Evolutionary conservation across 306 rosid genomes (phyloP), one percentile per base, ranked within the genome.

Genomic region (Hippophae gyantsensis): DNA sequence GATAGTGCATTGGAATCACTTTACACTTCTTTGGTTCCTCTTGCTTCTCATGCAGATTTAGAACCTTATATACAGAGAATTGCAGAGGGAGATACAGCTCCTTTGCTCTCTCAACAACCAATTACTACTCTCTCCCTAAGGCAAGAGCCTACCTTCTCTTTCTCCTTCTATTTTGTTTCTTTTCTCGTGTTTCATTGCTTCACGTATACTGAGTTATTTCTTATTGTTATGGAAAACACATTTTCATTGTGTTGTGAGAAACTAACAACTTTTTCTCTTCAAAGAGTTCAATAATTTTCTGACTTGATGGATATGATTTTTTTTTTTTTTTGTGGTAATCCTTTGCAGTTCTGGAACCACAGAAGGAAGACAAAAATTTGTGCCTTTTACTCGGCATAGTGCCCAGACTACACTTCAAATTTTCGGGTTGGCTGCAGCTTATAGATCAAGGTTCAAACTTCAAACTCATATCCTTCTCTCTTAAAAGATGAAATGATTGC

Each of bases 341-440:
- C 2, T 60, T 38, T 73, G 59, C 70, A 92, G 98, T 72, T 92
- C 98, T 40, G 96, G 98, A 76, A 92, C 98, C 46, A 92, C 98
- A 1, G 96, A 83, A 10, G 98, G 98, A 51, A 79, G 86, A 60
- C 98, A 87, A 52, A 92, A 92, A 73, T 88, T 69, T 44, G 83
- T 92, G 52, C 98, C 96, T 11, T 92, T 92, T 63, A 92, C 95
- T 5, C 60, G 52, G 55, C 93, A 87, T 7, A 92, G 89, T 57
- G 92, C 98, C 6, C 87, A 87, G 71, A 87, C 98, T 32, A 92
- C 98, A 6, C 96, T 92, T 69, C 96, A 83, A 67, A 88, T 80
- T 18, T 85, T 87, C 69, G 82, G 89, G 40, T 42, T 92, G 68
- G 85, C 96, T 27, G 92, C 98, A 40, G 95, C 96, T 13, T 81